phyloP scores from a whole-genome alignment of 2,329 filamentous ascomycete species.

The Penicillium sp. region DNA sequence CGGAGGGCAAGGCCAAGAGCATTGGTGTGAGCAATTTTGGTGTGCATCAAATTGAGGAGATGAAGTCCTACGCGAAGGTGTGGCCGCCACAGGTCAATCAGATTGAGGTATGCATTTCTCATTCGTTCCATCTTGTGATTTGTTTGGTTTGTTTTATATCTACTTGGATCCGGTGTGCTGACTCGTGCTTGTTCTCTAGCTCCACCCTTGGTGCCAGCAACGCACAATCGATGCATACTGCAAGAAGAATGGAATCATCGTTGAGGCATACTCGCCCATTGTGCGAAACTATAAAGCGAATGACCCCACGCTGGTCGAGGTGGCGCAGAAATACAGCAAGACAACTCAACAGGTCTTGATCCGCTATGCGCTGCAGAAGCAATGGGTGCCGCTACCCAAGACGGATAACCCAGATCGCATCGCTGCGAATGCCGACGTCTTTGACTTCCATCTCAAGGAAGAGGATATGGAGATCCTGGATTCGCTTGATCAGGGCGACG shows the following conservation, averaged over 20 bases:
- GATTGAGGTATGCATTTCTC: conserved; percentile 59
- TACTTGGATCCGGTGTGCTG: background rate
- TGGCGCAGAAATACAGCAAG: conserved; percentile 73
- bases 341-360: conserved; percentile 75
- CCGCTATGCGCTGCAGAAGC: conserved; percentile 80
- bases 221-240: conserved; percentile 59
- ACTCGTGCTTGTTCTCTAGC: conserved; percentile 41
- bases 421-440: conserved; percentile 64
- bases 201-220: conserved; percentile 73
- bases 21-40: conserved; percentile 76
- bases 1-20: conserved; percentile 60
- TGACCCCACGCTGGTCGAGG: conserved; percentile 63
- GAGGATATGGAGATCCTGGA: conserved; percentile 61
- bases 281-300: conserved; percentile 71
- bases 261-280: conserved; percentile 57
- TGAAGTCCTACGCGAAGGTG: conserved; percentile 64
- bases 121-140: background rate
- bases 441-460: conserved; percentile 57
- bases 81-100: conserved; percentile 75
- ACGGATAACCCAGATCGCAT: conserved; percentile 69
- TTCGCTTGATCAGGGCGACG: conserved; percentile 51
- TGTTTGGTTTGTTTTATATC: background rate
- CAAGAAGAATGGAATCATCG: conserved; percentile 51
- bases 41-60: conserved; percentile 66
- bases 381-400: conserved; percentile 71